Conservation (phyloP, 768 basidiomycete genomes). For the Leccinum uliginosum region DNA sequence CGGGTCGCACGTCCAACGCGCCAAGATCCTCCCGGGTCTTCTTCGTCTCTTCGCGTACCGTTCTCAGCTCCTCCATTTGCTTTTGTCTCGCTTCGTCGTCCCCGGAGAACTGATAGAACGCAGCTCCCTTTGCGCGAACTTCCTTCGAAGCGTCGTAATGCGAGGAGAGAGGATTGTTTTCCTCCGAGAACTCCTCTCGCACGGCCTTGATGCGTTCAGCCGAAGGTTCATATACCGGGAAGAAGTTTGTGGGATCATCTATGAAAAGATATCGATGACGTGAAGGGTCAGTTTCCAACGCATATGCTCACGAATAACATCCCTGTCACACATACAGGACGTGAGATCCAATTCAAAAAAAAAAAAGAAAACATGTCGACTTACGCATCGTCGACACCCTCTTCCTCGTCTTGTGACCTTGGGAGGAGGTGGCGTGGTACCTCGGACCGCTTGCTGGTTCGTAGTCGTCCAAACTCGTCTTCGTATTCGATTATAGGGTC, state of each 20-base stretch:
- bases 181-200: conserved; percentile 62
- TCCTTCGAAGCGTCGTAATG: conserved; percentile 85
- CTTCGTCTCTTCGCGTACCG: conserved; percentile 68
- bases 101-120: conserved; percentile 84
- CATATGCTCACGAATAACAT: conserved; percentile 49
- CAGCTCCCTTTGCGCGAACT: conserved; percentile 85
- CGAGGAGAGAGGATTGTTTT: conserved; percentile 59
- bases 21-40: conserved; percentile 54
- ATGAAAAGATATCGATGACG: conserved; percentile 5
- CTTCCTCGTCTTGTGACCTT: conserved; percentile 39
- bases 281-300: not conserved
- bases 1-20: conserved; percentile 56
- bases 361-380: conserved; percentile 18
- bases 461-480: conserved; percentile 80
- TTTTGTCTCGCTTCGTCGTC: conserved; percentile 74
- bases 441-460: conserved; percentile 68
- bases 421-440: conserved; percentile 64
- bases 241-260: conserved; percentile 83
- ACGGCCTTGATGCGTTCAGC: conserved; percentile 76
- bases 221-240: conserved; percentile 85
- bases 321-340: conserved; percentile 34
- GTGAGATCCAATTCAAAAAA: conserved; percentile 1
- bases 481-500: conserved; percentile 83
- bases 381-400: conserved; percentile 50
- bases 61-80: conserved; percentile 81